These are phyloP conservation scores for Hordeum pubiflorum DNA, from an alignment of 202 grass and related monocot genomes.

Conservation along the genomic window DNA sequence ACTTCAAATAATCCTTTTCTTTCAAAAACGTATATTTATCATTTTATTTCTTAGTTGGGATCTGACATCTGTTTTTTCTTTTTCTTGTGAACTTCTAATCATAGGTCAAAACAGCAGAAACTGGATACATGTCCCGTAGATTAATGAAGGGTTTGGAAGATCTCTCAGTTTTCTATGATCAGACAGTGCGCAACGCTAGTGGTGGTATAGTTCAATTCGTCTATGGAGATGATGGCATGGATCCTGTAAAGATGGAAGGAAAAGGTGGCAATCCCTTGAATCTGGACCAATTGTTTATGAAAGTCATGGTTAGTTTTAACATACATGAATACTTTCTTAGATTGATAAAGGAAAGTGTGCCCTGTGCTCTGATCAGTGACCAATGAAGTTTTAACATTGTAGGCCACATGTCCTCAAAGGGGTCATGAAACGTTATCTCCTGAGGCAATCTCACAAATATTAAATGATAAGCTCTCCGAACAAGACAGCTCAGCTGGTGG, in stretches of 20 bases:
- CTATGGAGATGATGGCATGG: slow-evolving; percentile 98
- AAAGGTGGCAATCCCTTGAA: slow-evolving; percentile 79
- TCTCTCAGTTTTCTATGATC: slow-evolving; percentile 88
- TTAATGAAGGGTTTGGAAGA: slow-evolving; percentile 98
- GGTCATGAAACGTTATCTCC: slow-evolving; percentile 53
- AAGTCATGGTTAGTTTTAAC: slow-evolving; percentile 73
- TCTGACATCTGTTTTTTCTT: slow-evolving; percentile 11
- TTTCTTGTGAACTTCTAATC: slow-evolving; percentile 13
- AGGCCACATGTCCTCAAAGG: slow-evolving; percentile 83
- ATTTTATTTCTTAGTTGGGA: background rate
- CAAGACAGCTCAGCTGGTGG: slow-evolving; percentile 44
- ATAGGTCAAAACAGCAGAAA: slow-evolving; percentile 99
- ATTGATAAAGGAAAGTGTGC: slow-evolving; percentile 11
- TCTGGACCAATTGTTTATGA: slow-evolving; percentile 95
- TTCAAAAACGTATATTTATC: background rate
- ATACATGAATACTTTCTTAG: slow-evolving; percentile 1
- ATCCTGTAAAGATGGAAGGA: slow-evolving; percentile 99
- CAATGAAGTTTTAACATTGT: slow-evolving; percentile 14
- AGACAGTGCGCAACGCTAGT: slow-evolving; percentile 86
- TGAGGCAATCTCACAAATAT: slow-evolving; percentile 39
- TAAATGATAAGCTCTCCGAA: slow-evolving; percentile 49
- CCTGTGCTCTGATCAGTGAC: slow-evolving; percentile 1
- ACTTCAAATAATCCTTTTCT: background rate
- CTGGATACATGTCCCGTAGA: slow-evolving; percentile 95
- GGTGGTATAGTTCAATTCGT: slow-evolving; percentile 86